A percentile compares a stretch with the other conserved stretches of the same genome.
These are phyloP conservation scores for Inga oerstediana DNA, from an alignment of 306 rosid genomes.

Conservation along the genomic window DNA sequence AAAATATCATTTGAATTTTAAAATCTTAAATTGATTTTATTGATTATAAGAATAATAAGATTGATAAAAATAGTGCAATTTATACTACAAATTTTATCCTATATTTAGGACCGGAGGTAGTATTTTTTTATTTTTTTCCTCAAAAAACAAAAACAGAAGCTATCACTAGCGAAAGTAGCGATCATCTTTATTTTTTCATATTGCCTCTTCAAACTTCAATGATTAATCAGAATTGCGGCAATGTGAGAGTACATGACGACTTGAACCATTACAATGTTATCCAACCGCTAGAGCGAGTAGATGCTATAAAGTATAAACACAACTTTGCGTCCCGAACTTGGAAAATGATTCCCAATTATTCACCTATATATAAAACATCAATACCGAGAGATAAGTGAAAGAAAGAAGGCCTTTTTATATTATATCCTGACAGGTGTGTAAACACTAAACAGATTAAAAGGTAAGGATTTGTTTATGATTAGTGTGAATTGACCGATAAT, in stretches of 20 bases:
- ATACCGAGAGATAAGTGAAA: slow-evolving; percentile 5
- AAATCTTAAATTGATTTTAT: too few relatives aligned
- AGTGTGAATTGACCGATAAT: not conserved
- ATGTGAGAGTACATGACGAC: slow-evolving; percentile 53
- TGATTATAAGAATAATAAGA: too few relatives aligned
- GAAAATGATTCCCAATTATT: slow-evolving; percentile 31
- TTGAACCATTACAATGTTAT: slow-evolving; percentile 35
- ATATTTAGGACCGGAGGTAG: too few relatives aligned
- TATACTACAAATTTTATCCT: too few relatives aligned
- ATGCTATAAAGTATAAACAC: not conserved
- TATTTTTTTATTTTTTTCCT: too few relatives aligned
- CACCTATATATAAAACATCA: slow-evolving; percentile 14
- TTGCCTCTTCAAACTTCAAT: slow-evolving; percentile 57
- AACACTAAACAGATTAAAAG: not conserved
- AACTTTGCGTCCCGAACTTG: not conserved
- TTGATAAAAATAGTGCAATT: too few relatives aligned
- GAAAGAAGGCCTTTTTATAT: not conserved
- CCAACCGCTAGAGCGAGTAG: slow-evolving; percentile 34
- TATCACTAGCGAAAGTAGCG: not conserved
- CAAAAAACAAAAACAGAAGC: slow-evolving; percentile 4
- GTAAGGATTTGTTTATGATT: not conserved
- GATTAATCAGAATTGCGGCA: slow-evolving; percentile 59
- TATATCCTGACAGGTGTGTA: not conserved
- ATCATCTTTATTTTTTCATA: slow-evolving; percentile 47
- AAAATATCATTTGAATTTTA: too few relatives aligned